Conservation (phyloP, 805 yeast species). For the Saturnispora ahearnii region DNA sequence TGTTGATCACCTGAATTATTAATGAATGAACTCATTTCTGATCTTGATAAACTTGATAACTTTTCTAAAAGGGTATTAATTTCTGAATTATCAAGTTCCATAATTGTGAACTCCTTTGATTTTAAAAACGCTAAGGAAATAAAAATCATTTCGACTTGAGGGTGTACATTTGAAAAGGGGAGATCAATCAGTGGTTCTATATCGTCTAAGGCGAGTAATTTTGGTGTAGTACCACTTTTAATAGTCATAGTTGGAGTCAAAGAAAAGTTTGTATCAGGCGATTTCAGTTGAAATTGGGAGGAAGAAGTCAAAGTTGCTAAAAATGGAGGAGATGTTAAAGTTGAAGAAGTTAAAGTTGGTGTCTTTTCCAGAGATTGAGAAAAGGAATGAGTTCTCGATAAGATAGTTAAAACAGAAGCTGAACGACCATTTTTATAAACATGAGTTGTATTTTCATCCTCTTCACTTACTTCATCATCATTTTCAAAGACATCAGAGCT, state of each 20-base stretch:
- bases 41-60: constrained; percentile 35
- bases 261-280: constrained; percentile 3
- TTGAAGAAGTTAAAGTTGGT: constrained; percentile 22
- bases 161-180: constrained; percentile 56
- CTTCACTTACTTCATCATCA: constrained; percentile 6
- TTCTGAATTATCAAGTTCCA: constrained; percentile 87
- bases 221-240: constrained; percentile 1
- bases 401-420: constrained; percentile 25
- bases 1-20: constrained; percentile 15
- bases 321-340: constrained; percentile 11
- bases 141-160: constrained; percentile 69
- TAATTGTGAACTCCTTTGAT: constrained; percentile 65
- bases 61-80: constrained; percentile 68
- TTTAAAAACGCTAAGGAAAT: constrained; percentile 71
- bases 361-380: constrained; percentile 20
- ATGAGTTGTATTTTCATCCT: constrained; percentile 1
- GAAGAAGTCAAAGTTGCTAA: constrained; percentile 1
- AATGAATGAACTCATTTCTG: constrained; percentile 15
- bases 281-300: background rate
- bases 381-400: constrained; percentile 17
- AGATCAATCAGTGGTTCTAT: constrained; percentile 24
- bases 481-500: constrained; percentile 2
- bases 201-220: constrained; percentile 12
- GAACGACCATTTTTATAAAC: constrained; percentile 19
- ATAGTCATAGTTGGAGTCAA: constrained; percentile 4